Conservation (phyloP, 345 rosid genomes). For the Aurinia saxatilis region DNA sequence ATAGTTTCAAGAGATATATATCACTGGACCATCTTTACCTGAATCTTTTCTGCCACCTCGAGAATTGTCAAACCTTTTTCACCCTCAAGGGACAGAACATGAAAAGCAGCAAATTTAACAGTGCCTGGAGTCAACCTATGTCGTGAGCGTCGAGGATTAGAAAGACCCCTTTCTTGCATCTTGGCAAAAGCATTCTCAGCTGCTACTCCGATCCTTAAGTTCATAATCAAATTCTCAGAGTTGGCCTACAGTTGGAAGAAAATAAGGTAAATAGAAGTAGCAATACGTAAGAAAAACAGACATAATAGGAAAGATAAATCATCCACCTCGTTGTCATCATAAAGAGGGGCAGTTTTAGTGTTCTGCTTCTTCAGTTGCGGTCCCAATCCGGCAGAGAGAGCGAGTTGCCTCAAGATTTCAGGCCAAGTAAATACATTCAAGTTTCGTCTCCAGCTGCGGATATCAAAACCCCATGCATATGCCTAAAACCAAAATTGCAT, state of each 20-base stretch:
- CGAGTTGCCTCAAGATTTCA: slow-evolving; percentile 80
- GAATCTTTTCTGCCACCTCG: slow-evolving; percentile 90
- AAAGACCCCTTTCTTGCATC: slow-evolving; percentile 82
- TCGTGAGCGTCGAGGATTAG: slow-evolving; percentile 72
- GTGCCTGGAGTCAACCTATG: slow-evolving; percentile 95
- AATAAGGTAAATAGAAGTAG: not conserved
- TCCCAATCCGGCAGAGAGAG: slow-evolving; percentile 78
- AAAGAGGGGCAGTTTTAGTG: slow-evolving; percentile 35
- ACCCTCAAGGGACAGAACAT: slow-evolving; percentile 74
- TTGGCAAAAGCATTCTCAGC: slow-evolving; percentile 77
- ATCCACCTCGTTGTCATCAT: slow-evolving; percentile 60
- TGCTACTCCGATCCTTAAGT: slow-evolving; percentile 68
- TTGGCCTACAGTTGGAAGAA: slow-evolving; percentile 40
- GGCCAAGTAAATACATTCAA: slow-evolving; percentile 85
- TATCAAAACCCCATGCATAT: slow-evolving; percentile 89
- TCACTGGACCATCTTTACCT: slow-evolving; percentile 38
- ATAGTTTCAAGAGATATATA: not conserved
- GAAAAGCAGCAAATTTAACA: slow-evolving; percentile 91
- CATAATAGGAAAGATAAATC: not conserved
- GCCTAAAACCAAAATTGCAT: slow-evolving; percentile 39
- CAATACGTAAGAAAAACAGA: not conserved
- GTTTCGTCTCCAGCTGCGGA: slow-evolving; percentile 68
- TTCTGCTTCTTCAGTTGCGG: slow-evolving; percentile 59
- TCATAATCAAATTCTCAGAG: slow-evolving; percentile 60
- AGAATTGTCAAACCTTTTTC: slow-evolving; percentile 67